Conservation (phyloP, 495 filamentous ascomycete genomes). For the Polyplosphaeria fusca region DNA sequence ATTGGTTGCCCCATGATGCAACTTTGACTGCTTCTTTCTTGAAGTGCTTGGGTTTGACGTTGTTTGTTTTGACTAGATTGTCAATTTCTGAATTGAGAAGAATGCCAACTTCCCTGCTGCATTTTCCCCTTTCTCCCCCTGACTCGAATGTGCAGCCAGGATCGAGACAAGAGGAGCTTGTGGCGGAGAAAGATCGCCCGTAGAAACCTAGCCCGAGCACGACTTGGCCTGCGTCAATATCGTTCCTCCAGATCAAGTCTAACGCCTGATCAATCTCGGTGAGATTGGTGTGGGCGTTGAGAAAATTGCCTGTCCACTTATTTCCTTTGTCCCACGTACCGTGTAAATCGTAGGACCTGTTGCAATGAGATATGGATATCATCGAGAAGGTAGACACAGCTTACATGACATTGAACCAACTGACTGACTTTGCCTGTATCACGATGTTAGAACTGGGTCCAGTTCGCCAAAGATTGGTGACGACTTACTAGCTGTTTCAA, state of each 20-base stretch:
- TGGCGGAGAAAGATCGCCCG: not conserved
- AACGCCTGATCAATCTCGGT: not conserved
- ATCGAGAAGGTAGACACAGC: too few species aligned
- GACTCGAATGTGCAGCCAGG: not conserved
- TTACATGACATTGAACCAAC: conserved; percentile 61
- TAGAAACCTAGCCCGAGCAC: not conserved
- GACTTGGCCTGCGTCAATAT: not conserved
- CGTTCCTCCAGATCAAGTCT: not conserved
- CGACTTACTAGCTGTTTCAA: conserved; percentile 38
- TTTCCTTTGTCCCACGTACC: not conserved
- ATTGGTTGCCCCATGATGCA: not conserved
- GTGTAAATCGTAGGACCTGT: not conserved
- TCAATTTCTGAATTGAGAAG: not conserved
- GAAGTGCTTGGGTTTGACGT: not conserved
- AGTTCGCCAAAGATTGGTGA: too few species aligned
- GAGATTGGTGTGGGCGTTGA: not conserved
- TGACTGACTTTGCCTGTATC: too few species aligned
- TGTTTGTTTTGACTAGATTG: not conserved
- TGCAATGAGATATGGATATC: too few species aligned
- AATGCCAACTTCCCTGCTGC: not conserved
- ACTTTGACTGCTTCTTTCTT: not conserved
- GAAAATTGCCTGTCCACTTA: not conserved
- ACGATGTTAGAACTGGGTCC: too few species aligned
- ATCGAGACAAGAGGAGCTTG: not conserved
- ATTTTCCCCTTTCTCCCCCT: not conserved